Percentiles rank a stretch among this genome's conserved stretches.
Evolutionary conservation across 257 asterid species (phyloP).

Genomic region (Forsythia viridissima): DNA sequence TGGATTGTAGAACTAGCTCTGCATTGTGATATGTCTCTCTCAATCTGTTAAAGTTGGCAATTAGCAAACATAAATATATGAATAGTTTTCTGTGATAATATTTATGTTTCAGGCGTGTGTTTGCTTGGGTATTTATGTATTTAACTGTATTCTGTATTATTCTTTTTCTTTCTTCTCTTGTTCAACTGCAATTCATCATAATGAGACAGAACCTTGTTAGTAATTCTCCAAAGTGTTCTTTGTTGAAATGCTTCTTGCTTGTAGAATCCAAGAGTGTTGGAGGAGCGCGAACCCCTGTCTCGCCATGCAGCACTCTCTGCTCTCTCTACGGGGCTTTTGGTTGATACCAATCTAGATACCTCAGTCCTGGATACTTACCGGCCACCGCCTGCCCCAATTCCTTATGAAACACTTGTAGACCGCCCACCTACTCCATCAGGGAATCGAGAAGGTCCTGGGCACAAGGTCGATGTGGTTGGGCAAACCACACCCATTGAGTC

Average conservation of each 20-base stretch:
- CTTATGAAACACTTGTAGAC: conserved; percentile 57
- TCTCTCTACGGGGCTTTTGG: conserved; percentile 64
- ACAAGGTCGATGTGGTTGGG: conserved; percentile 45
- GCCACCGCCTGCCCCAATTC: conserved; percentile 81
- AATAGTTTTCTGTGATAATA: not conserved
- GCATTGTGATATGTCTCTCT: conserved; percentile 1
- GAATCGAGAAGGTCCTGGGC: conserved; percentile 37
- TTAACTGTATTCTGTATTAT: not conserved
- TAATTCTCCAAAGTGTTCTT: not conserved
- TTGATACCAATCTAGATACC: conserved; percentile 86
- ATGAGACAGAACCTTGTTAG: not conserved
- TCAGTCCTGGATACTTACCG: conserved; percentile 76
- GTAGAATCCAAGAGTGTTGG: conserved; percentile 67
- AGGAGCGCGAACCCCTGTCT: conserved; percentile 60
- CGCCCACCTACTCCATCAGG: conserved; percentile 45
- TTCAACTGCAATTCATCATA: not conserved
- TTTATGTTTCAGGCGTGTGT: not conserved
- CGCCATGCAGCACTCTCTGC: conserved; percentile 49
- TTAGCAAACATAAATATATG: not conserved
- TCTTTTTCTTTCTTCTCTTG: not conserved
- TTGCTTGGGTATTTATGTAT: not conserved
- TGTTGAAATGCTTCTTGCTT: conserved; percentile 28
- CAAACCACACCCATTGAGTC: conserved; percentile 37
- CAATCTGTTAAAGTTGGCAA: not conserved
- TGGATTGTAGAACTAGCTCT: not conserved